Evolutionary conservation across 1,284 basidiomycete genomes (phyloP).

Genomic region (Blastosporella zonata): DNA sequence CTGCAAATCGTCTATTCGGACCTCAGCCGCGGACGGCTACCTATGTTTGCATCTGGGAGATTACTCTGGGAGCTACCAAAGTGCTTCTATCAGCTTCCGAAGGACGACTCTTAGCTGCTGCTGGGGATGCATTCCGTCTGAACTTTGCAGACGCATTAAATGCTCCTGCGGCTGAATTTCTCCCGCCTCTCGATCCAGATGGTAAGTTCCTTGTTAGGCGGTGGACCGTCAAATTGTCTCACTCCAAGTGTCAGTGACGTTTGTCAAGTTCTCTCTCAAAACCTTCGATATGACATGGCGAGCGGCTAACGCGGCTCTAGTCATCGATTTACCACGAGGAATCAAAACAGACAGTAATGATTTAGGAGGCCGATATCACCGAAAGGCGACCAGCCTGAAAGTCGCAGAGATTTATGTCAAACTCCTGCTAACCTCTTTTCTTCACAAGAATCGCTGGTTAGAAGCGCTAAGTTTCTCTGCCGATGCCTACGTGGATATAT

Average conservation of each 20-base stretch:
- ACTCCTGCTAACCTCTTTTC: slow-evolving; percentile 41
- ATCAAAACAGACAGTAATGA: slow-evolving; percentile 71
- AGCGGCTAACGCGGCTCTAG: slow-evolving; percentile 50
- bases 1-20: slow-evolving; percentile 83
- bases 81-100: slow-evolving; percentile 58
- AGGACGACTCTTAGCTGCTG: slow-evolving; percentile 48
- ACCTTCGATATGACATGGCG: slow-evolving; percentile 55
- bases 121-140: slow-evolving; percentile 56
- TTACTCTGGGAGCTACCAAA: slow-evolving; percentile 62
- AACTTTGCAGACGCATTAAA: slow-evolving; percentile 79
- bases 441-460: slow-evolving; percentile 54
- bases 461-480: slow-evolving; percentile 58
- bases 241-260: slow-evolving; percentile 51
- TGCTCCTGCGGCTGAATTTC: slow-evolving; percentile 72
- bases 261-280: slow-evolving; percentile 60
- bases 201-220: slow-evolving; percentile 40
- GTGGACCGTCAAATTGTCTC: slow-evolving; percentile 20
- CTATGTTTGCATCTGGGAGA: slow-evolving; percentile 91
- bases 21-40: slow-evolving; percentile 80
- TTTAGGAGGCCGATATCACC: slow-evolving; percentile 61
- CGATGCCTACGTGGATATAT: slow-evolving; percentile 67
- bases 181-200: slow-evolving; percentile 68
- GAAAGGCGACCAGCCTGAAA: slow-evolving; percentile 55
- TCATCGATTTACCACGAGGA: slow-evolving; percentile 58
- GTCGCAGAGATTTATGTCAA: slow-evolving; percentile 48